A percentile compares a stretch with the other conserved stretches of the same genome.
These are phyloP conservation scores for Persicaria maculosa DNA, from an alignment of 148 eudicot species.

Conservation along the genomic window DNA sequence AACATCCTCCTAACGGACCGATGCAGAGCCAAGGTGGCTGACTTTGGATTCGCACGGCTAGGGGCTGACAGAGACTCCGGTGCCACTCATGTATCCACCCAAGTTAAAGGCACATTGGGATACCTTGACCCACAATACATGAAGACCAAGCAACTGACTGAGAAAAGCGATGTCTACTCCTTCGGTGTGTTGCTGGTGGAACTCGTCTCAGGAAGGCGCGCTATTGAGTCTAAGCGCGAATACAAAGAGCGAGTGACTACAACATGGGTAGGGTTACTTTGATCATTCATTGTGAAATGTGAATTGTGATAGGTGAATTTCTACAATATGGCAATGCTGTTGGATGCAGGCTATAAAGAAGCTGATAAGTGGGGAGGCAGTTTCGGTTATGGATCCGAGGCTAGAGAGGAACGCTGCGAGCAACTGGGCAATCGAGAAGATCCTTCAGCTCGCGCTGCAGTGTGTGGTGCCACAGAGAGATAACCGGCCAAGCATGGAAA, in stretches of 20 bases:
- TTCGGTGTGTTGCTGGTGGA: slow-evolving; percentile 58
- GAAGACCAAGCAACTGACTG: slow-evolving; percentile 50
- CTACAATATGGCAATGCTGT: background rate
- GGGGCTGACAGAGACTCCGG: slow-evolving; percentile 42
- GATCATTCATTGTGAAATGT: too few relatives aligned
- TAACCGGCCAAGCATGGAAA: slow-evolving; percentile 65
- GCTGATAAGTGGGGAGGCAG: slow-evolving; percentile 60
- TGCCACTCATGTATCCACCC: slow-evolving; percentile 53
- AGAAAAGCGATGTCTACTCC: slow-evolving; percentile 57
- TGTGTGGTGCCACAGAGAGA: slow-evolving; percentile 60
- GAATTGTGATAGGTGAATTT: too few relatives aligned
- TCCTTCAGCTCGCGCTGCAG: slow-evolving; percentile 51
- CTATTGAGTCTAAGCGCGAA: slow-evolving; percentile 45
- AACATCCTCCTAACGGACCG: slow-evolving; percentile 47
- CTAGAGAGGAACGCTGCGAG: slow-evolving; percentile 47
- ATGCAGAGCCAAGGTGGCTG: slow-evolving; percentile 49
- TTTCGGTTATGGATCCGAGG: slow-evolving; percentile 54
- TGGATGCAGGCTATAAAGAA: slow-evolving; percentile 63
- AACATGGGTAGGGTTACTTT: background rate
- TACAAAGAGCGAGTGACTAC: slow-evolving; percentile 22
- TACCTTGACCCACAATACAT: slow-evolving; percentile 64
- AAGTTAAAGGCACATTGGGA: slow-evolving; percentile 67
- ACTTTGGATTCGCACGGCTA: slow-evolving; percentile 58
- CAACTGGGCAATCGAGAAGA: slow-evolving; percentile 47
- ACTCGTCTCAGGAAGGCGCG: slow-evolving; percentile 51